Percentiles rank a stretch among this genome's conserved stretches.
phyloP scores from a whole-genome alignment of 202 grass and related monocot genomes.

The Zoysia matrella region DNA sequence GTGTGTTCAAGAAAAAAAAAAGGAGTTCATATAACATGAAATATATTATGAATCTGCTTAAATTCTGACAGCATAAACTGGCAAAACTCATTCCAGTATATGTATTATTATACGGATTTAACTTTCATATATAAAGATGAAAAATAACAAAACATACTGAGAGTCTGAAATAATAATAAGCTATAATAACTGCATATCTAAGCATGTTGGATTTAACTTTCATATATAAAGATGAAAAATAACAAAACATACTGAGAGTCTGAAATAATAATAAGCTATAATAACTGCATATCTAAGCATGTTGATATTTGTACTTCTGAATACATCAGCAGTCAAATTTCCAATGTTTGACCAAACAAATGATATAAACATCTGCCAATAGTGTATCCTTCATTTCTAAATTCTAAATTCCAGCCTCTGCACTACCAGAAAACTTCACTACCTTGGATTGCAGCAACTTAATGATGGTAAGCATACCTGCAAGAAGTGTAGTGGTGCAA shows the following conservation, averaged over 20 bases:
- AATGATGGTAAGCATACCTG: conserved; percentile 57
- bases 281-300: not conserved
- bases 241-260: not conserved
- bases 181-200: not conserved
- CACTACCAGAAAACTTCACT: not conserved
- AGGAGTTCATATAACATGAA: not conserved
- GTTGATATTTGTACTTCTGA: not conserved
- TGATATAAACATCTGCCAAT: not conserved
- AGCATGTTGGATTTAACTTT: not conserved
- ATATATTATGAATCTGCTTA: not conserved
- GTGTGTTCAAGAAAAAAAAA: too few species aligned
- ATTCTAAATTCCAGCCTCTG: not conserved
- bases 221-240: too few species aligned
- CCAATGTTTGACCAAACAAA: conserved; percentile 30
- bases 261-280: not conserved
- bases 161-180: not conserved
- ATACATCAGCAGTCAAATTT: not conserved
- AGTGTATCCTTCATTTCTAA: not conserved
- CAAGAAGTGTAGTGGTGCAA: conserved; percentile 64
- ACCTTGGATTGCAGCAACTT: conserved; percentile 7
- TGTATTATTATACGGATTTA: conserved; percentile 8
- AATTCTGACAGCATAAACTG: too few species aligned
- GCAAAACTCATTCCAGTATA: conserved; percentile 6
- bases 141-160: too few species aligned
- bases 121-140: too few species aligned